These are phyloP conservation scores for Camellia oleifera DNA, from an alignment of 179 eudicot genomes.

Conservation along the genomic window DNA sequence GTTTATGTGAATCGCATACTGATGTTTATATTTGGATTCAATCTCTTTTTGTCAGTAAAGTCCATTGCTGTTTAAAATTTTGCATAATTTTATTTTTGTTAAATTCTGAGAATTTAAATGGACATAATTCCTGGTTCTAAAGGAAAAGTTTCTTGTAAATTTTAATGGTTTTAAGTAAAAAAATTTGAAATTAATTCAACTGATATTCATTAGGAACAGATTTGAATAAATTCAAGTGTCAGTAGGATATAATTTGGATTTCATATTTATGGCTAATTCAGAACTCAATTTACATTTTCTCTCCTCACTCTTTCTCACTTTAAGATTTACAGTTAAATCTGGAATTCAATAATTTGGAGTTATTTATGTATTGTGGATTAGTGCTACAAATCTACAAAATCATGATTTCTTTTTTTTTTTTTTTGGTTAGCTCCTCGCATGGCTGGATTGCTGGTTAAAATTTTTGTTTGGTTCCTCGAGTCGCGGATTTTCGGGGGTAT, in stretches of 20 bases:
- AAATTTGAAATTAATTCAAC: too few relatives aligned
- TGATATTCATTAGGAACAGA: neutral
- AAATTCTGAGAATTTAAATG: neutral
- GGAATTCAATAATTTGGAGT: neutral
- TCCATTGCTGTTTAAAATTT: neutral
- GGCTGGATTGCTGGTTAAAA: conserved; percentile 78
- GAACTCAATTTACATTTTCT: neutral
- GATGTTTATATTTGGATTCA: neutral
- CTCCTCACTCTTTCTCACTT: neutral
- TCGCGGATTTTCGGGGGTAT: conserved; percentile 52
- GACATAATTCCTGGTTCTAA: neutral
- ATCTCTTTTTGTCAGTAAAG: neutral
- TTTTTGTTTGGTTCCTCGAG: conserved; percentile 74
- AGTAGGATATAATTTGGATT: neutral
- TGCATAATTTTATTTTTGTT: too few relatives aligned
- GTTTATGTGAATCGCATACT: too few relatives aligned
- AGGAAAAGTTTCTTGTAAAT: too few relatives aligned
- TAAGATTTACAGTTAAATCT: neutral
- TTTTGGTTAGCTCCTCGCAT: conserved; percentile 68
- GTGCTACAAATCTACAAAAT: neutral
- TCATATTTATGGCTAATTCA: neutral
- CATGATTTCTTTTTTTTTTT: conserved; percentile 6
- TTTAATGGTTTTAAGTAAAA: too few relatives aligned
- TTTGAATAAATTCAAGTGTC: neutral
- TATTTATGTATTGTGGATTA: too few relatives aligned